Conservation (phyloP, 768 basidiomycete genomes). For the Solioccasus polychromus region DNA sequence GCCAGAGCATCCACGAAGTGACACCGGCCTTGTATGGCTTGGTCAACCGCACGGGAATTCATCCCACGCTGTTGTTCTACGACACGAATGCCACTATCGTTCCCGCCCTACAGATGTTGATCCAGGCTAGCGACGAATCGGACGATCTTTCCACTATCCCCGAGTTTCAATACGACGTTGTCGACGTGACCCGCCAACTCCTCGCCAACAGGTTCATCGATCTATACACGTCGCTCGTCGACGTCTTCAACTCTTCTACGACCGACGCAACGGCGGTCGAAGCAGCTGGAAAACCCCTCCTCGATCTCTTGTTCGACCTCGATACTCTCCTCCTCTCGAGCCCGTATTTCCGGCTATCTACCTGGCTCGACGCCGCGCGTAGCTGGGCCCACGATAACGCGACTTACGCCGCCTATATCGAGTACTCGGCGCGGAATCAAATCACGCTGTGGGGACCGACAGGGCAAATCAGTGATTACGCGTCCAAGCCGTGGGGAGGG, state of each 20-base stretch:
- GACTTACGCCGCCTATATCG: constrained; percentile 35
- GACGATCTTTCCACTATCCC: constrained; percentile 20
- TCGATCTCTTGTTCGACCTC: constrained; percentile 32
- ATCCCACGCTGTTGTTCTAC: constrained; percentile 35
- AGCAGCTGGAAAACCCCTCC: constrained; percentile 26
- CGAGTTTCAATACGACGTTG: constrained; percentile 39
- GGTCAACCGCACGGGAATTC: constrained; percentile 31
- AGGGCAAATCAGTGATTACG: constrained; percentile 42
- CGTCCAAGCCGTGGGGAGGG: constrained; percentile 43
- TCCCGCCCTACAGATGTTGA: constrained; percentile 72
- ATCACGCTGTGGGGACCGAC: constrained; percentile 43
- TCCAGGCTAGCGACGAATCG: constrained; percentile 29
- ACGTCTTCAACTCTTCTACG: constrained; percentile 23
- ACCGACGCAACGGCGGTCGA: constrained; percentile 20
- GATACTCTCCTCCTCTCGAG: constrained; percentile 34
- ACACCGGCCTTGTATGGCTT: constrained; percentile 34
- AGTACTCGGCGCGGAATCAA: constrained; percentile 40
- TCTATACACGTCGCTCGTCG: constrained; percentile 30
- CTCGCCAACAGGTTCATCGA: constrained; percentile 38
- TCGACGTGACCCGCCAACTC: constrained; percentile 39
- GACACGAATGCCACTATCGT: constrained; percentile 56
- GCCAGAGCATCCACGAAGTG: constrained; percentile 39
- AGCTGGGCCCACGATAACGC: constrained; percentile 28
- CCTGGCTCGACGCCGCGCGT: constrained; percentile 36
- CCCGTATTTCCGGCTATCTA: constrained; percentile 32